A percentile compares a stretch with the other conserved stretches of the same genome.
These are phyloP conservation scores for Smithsoniella earleae DNA, from an alignment of 163 green algal genomes.

Conservation along the genomic window DNA sequence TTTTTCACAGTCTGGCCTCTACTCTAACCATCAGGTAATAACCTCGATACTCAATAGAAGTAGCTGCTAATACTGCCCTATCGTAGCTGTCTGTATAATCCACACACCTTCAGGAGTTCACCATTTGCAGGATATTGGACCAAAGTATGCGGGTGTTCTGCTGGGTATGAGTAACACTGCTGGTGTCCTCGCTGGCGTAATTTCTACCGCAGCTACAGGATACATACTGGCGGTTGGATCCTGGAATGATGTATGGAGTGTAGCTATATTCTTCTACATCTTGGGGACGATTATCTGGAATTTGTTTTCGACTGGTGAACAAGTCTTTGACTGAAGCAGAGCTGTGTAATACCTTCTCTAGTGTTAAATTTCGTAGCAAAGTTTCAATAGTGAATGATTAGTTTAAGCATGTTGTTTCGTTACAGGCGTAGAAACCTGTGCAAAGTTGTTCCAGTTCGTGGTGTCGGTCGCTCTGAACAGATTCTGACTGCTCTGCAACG, in stretches of 20 bases:
- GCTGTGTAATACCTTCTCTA: too few species aligned
- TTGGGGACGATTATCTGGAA: slow-evolving; percentile 87
- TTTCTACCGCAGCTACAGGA: slow-evolving; percentile 83
- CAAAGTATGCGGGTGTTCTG: slow-evolving; percentile 86
- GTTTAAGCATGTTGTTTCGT: too few species aligned
- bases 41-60: slow-evolving; percentile 2
- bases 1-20: slow-evolving; percentile 88
- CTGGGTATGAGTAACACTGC: slow-evolving; percentile 94
- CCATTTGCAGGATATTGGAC: slow-evolving; percentile 68
- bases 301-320: slow-evolving; percentile 75
- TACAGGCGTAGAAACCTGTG: too few species aligned
- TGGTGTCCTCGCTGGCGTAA: slow-evolving; percentile 86
- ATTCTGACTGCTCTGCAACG: too few species aligned
- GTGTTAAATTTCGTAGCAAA: too few species aligned
- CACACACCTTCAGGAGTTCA: neutral
- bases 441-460: too few species aligned
- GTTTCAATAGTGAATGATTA: too few species aligned
- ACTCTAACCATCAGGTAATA: slow-evolving; percentile 88
- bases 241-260: slow-evolving; percentile 75
- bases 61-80: too few species aligned
- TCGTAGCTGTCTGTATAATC: neutral
- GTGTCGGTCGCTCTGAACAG: too few species aligned
- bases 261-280: slow-evolving; percentile 77
- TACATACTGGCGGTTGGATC: slow-evolving; percentile 68
- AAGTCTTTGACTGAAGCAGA: slow-evolving; percentile 55